These are phyloP conservation scores for Fusarium musae DNA, from an alignment of 2,329 filamentous ascomycete species.

Conservation along the genomic window DNA sequence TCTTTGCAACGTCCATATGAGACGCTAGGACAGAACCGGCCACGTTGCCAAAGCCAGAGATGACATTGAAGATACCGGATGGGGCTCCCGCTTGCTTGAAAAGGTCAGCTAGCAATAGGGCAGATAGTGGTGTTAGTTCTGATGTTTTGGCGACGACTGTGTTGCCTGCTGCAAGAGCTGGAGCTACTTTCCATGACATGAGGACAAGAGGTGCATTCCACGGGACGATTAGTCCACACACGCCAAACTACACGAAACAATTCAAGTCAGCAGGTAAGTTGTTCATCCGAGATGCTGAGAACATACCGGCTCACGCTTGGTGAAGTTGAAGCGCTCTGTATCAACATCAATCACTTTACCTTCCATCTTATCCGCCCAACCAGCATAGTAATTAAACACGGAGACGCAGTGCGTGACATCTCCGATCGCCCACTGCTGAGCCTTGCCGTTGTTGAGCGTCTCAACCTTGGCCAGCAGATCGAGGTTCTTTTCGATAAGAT, in stretches of 20 bases:
- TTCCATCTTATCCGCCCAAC: neutral
- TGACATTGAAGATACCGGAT: neutral
- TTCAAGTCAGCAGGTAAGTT: neutral
- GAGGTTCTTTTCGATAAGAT: neutral
- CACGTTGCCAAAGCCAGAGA: neutral
- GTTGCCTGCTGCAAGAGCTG: neutral
- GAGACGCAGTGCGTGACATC: neutral
- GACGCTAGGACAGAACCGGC: neutral
- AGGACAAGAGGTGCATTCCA: neutral
- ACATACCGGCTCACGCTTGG: neutral
- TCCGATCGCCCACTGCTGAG: neutral
- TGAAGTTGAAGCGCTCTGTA: neutral
- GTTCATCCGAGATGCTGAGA: fast-evolving
- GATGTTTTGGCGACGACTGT: neutral
- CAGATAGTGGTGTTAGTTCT: neutral
- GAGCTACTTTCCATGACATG: neutral
- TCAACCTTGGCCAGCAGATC: neutral
- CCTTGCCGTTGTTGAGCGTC: neutral
- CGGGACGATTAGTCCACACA: neutral
- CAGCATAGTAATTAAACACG: neutral
- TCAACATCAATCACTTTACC: neutral
- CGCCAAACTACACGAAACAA: neutral
- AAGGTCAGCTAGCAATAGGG: neutral
- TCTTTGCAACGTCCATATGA: neutral
- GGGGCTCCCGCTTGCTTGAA: neutral